phyloP scores from a whole-genome alignment of 2,329 filamentous ascomycete species.

The Phialocephala subalpina region DNA sequence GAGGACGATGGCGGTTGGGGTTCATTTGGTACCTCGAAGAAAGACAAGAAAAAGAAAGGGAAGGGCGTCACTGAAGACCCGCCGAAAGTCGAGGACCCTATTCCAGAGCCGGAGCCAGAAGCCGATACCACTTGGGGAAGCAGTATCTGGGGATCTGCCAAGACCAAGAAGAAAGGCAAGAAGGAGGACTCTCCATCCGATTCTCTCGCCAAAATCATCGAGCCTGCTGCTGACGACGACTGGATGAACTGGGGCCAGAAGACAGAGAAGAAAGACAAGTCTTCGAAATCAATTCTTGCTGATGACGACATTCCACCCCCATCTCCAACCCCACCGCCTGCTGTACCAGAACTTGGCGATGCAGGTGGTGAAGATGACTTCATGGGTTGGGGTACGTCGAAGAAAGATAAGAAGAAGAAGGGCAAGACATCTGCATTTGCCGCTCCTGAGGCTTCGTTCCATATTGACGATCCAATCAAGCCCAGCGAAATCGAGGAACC shows the following conservation, averaged over 20 bases:
- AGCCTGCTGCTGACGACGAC: slow-evolving; percentile 37
- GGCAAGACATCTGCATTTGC: slow-evolving; percentile 30
- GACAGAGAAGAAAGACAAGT: slow-evolving; percentile 38
- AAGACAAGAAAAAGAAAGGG: slow-evolving; percentile 55
- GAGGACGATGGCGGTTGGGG: slow-evolving; percentile 21
- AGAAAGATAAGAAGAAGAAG: slow-evolving; percentile 43
- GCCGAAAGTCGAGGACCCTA: slow-evolving; percentile 11
- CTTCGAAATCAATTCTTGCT: slow-evolving; percentile 42
- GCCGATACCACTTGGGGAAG: slow-evolving; percentile 31
- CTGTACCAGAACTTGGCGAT: slow-evolving; percentile 43
- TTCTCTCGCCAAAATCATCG: slow-evolving; percentile 35
- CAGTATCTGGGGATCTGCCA: slow-evolving; percentile 41
- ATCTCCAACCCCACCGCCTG: slow-evolving; percentile 40
- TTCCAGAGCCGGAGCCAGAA: slow-evolving; percentile 44
- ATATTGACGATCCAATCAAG: slow-evolving; percentile 44
- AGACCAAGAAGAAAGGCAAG: slow-evolving; percentile 52
- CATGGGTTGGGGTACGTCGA: slow-evolving; percentile 38
- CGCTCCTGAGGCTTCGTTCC: slow-evolving; percentile 35
- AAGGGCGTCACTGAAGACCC: slow-evolving; percentile 36
- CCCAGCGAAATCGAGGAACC: slow-evolving; percentile 59
- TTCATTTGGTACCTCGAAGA: slow-evolving; percentile 49
- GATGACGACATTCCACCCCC: slow-evolving; percentile 46
- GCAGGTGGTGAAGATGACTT: slow-evolving; percentile 43
- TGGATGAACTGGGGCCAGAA: slow-evolving; percentile 42
- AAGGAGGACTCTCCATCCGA: slow-evolving; percentile 32